These are phyloP conservation scores for Paracorniculantispora psalliotae DNA, from an alignment of 2,329 filamentous ascomycete species.

Conservation along the genomic window DNA sequence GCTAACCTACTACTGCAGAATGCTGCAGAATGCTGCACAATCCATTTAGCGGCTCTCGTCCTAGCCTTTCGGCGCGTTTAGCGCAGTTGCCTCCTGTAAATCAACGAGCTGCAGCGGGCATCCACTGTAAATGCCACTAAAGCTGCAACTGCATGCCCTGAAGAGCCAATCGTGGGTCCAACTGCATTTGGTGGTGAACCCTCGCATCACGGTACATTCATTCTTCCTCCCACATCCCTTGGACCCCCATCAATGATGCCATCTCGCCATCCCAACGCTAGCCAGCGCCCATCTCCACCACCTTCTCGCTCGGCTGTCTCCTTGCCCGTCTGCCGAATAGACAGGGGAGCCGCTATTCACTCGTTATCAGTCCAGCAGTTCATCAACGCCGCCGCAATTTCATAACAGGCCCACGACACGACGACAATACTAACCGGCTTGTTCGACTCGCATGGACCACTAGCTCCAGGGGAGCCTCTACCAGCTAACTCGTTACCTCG, in stretches of 20 bases:
- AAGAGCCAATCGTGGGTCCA: no score
- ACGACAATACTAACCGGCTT: neutral
- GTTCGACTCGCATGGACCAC: neutral
- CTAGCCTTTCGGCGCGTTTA: neutral
- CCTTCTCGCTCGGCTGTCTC: neutral
- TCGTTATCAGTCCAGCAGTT: no score
- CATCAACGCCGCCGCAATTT: neutral
- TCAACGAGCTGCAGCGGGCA: neutral
- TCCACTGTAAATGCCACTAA: neutral
- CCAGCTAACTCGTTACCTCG: no score
- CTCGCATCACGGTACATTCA: neutral
- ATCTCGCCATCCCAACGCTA: neutral
- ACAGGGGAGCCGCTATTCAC: neutral
- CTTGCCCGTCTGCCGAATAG: neutral
- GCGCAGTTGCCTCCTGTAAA: neutral
- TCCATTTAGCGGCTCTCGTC: neutral
- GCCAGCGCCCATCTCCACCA: neutral
- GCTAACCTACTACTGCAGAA: no score
- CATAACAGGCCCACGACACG: neutral
- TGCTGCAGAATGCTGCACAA: no score
- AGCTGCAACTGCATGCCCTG: neutral
- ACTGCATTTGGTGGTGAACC: no score
- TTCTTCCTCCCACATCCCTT: conserved; percentile 7
- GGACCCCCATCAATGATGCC: conserved; percentile 1
- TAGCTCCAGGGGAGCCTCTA: neutral